Conservation (phyloP, 139 green algal genomes). For the Spirogloea muscicola region DNA sequence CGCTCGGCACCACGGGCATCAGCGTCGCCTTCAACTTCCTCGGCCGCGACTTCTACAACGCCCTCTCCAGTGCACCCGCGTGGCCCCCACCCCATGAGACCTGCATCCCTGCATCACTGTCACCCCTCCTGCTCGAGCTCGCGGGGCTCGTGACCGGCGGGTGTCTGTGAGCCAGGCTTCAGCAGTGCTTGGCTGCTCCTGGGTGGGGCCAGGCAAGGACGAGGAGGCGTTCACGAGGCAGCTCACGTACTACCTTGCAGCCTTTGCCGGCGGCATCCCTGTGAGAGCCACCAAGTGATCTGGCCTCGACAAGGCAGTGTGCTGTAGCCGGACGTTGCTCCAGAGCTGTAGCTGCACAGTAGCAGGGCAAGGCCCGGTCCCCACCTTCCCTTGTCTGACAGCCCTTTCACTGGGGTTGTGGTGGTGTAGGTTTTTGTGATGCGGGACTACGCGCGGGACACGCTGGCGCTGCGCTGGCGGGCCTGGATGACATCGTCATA, state of each 20-base stretch:
- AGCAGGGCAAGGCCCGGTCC: no score
- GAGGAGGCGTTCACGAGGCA: conserved; percentile 68
- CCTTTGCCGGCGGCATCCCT: conserved; percentile 67
- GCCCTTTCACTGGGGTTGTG: no score
- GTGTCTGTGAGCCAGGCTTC: no score
- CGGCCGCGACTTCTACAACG: conserved; percentile 98
- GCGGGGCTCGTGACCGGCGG: no score
- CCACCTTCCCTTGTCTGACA: no score
- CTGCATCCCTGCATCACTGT: no score
- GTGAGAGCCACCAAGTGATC: conserved; percentile 38
- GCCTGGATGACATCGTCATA: conserved; percentile 81
- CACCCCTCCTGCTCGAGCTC: no score
- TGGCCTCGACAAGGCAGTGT: no score
- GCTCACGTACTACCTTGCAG: conserved; percentile 69
- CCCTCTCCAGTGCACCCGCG: conserved; percentile 56
- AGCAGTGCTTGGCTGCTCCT: no score
- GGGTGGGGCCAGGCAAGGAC: conserved; percentile 46
- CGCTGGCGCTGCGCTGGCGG: conserved; percentile 86
- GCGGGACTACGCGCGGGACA: conserved; percentile 72
- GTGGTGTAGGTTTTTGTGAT: conserved; percentile 88
- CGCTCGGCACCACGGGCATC: conserved; percentile 84
- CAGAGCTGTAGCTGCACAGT: no score
- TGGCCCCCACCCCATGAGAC: no score
- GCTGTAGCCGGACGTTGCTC: no score
- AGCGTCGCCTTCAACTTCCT: conserved; percentile 94